Evolutionary conservation across 768 basidiomycete genomes (phyloP), one percentile per base, ranked within the genome.

Genomic region (Exidia glandulosa): DNA sequence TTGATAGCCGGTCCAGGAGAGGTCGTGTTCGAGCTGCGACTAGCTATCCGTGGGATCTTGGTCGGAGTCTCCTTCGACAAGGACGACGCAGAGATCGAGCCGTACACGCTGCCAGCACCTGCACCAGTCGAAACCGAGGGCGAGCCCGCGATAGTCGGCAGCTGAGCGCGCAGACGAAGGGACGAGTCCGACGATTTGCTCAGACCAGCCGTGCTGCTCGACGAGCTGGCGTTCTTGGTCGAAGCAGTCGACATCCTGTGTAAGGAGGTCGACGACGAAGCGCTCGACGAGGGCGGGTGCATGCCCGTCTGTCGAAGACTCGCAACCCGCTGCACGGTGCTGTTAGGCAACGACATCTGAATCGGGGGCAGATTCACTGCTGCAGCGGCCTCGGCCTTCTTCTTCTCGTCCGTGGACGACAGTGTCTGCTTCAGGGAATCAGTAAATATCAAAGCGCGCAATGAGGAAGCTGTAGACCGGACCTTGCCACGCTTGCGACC

Each of bases 401-500:
- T 91, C 70, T 86, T 85, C 56, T 88, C 81, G 64, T 94, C 91
- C 29, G 82, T 79, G 16, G 87, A 90, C 19, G 92, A 94, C 54
- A 91, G 70, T 13, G 90, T 94, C 93, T 94, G 69, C 37, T 59
- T n/a, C n/a, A n/a, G 33, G 61, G 23, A 50, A 61, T 59, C 36
- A 48, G n/a, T 25, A 61, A 19, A 31, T 27, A 37, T 37, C 32
- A n/a, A n/a, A n/a, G 19, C 19, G 9, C 29, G 60, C 30, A 58
- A 54, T 33, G 34, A 36, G 33, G 57, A 56, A 48, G 59, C n/a
- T n/a, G n/a, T n/a, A 32, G 55, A 71, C 76, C 67, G 67, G 67
- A 94, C 93, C 84, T 95, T 94, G 72, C 93, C 94, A 57, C 93
- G 80, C 70, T 88, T 93, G 68, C 93, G 79, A 34, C 89, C 88